Base-by-base conservation (phyloP, 352 stramenopile genomes). In the Pythium plurisporium region DNA sequence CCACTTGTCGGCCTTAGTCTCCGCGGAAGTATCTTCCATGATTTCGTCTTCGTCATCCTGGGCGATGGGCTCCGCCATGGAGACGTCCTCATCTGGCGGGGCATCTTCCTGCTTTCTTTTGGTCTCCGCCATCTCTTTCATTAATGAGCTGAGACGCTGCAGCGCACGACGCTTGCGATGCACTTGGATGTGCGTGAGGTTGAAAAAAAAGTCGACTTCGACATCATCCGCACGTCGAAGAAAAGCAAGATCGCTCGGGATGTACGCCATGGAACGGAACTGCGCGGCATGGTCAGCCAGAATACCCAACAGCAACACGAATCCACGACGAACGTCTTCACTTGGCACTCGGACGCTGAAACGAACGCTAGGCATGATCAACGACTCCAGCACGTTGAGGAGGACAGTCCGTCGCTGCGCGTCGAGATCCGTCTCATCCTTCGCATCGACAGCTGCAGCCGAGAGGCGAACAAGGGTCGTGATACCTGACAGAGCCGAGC, bases 191-290 rank as follows among this genome's bases (percentile, higher is more conserved):
- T 99, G 97, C 31, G 91, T 98, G 37, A 99, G 83, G 70, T 99
- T 99, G 62, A 97, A 89, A 76, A 99, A 99, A 62, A 99, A 99
- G 70, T 99, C 96, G 8, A 96, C 83, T 61, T 99, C 90, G 10
- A 86, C 75, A 59, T 98, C 90, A 8, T 96, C 77, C 10, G 80
- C 70, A 45, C 87, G 90, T 45, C 84, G 80, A 31, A 91, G 59
- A 23, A 92, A 52, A 15, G 72, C 65, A 20, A 96, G 46, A 49
- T 95, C 84, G 1, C 67, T 72, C 8, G 85, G 86, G 19, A 94
- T 67, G 40, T 85, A 94, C 17, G 77, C 33, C 43, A 83, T 78
- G 14, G 44, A 51, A 38, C 52, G 57, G 50, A 78, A 71, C 48
- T 29, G 55, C 47, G 51, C 66, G 36, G 78, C 59, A 31, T 62